Conservation (phyloP, 2,329 filamentous ascomycete species). For the Phialophora expanda region DNA sequence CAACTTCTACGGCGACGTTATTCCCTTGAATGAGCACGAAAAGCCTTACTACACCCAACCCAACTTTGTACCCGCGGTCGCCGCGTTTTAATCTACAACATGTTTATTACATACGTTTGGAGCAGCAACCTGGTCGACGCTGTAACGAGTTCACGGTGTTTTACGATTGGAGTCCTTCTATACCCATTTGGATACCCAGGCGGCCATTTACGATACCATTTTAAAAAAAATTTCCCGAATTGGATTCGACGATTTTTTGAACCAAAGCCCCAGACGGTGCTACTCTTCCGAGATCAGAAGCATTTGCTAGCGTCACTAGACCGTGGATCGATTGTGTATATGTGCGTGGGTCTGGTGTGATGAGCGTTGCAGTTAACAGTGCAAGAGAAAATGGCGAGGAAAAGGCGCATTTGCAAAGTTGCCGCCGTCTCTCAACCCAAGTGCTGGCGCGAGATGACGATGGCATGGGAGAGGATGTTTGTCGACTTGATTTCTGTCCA, state of each 20-base stretch:
- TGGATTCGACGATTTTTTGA: conserved; percentile 8
- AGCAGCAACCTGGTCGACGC: conserved; percentile 29
- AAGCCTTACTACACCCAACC: conserved; percentile 34
- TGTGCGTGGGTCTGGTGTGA: conserved; percentile 16
- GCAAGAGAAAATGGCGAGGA: conserved; percentile 15
- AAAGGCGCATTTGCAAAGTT: conserved; percentile 21
- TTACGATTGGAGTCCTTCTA: conserved; percentile 24
- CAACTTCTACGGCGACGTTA: conserved; percentile 40
- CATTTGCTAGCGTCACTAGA: conserved; percentile 25
- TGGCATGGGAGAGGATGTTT: conserved; percentile 26
- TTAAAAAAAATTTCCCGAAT: conserved; percentile 21
- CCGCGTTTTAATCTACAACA: conserved; percentile 34
- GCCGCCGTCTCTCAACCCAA: conserved; percentile 33
- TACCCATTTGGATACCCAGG: conserved; percentile 29
- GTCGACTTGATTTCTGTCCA: conserved; percentile 15
- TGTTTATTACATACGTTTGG: conserved; percentile 27
- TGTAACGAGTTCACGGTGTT: conserved; percentile 33
- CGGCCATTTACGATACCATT: conserved; percentile 24
- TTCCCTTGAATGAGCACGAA: conserved; percentile 37
- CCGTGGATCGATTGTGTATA: conserved; percentile 9
- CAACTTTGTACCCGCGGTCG: conserved; percentile 33
- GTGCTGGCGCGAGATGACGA: conserved; percentile 34
- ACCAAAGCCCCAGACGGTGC: not conserved
- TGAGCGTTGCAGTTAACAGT: conserved; percentile 11
- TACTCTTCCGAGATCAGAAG: not conserved